Evolutionary conservation across 23 red algal species (phyloP), one percentile per base, ranked within the genome.

Genomic region (Cyanidiococcus yangmingshanensis): DNA sequence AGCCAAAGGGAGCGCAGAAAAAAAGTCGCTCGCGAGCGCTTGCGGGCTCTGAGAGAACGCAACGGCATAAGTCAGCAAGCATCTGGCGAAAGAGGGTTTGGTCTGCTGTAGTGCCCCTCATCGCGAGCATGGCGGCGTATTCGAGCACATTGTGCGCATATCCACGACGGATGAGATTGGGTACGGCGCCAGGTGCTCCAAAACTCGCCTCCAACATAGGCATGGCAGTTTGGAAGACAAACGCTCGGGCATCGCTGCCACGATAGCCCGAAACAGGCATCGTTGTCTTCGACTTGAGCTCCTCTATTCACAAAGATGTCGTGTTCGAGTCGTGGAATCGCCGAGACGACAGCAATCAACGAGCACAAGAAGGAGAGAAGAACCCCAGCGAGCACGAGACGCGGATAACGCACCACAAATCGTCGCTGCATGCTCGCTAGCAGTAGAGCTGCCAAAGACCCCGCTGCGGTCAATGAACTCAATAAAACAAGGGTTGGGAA

Each of bases 211-310:
- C 15, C 12, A 71, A 29, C 63, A 25, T 7, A 7, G 7, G 12
- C 27, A 71, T 2, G 3, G 63, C 63, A 7, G 21, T 71, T 25
- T 71, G 63, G 27, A 71, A 71, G n/a, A 71, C 63, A 71, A 71
- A 71, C 63, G 15, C 12, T 35, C 21, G 45, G 7, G 45, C 45
- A 21, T 7, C 45, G 21, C 45, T 54, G 45, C 21, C 45, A 21
- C 21, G 7, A 21, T 15, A 54, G 45, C 45, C 45, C 7, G 45
- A 7, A 7, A 21, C 21, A 15, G 45, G 12, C 45, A 54, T 54
- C n/a, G n/a, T n/a, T n/a, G n/a, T n/a, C n/a, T n/a, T n/a, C n/a
- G n/a, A n/a, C n/a, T n/a, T n/a, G n/a, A n/a, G n/a, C n/a, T n/a
- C n/a, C n/a, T n/a, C n/a, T n/a, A n/a, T n/a, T n/a, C n/a, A n/a